These are phyloP conservation scores for Kazachstania taianensis DNA, from an alignment of 805 yeast species.

Conservation along the genomic window DNA sequence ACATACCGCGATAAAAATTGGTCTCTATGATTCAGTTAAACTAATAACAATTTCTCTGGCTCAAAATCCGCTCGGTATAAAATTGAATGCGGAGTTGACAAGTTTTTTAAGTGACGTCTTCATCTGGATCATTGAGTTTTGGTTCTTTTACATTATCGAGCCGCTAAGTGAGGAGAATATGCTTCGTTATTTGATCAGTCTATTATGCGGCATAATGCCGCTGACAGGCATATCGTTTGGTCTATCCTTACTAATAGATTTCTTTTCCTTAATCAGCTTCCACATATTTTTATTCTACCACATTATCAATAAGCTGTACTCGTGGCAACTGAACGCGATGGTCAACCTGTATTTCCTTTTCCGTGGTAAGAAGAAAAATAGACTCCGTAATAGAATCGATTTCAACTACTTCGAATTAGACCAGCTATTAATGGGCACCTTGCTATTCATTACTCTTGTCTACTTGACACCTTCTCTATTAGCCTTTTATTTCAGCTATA, in stretches of 20 bases:
- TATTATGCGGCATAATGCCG: constrained; percentile 34
- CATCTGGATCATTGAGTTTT: constrained; percentile 71
- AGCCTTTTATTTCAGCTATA: constrained; percentile 74
- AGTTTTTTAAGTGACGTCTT: constrained; percentile 77
- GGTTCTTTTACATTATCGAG: constrained; percentile 33
- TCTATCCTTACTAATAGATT: constrained; percentile 56
- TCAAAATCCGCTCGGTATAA: constrained; percentile 88
- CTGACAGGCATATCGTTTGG: constrained; percentile 60
- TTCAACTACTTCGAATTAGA: constrained; percentile 76
- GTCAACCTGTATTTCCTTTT: constrained; percentile 73
- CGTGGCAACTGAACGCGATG: constrained; percentile 60
- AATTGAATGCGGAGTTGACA: constrained; percentile 78
- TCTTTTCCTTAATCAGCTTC: constrained; percentile 48
- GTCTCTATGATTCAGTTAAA: constrained; percentile 35
- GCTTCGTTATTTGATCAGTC: constrained; percentile 23
- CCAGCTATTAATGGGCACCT: constrained; percentile 79
- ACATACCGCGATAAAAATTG: constrained; percentile 9
- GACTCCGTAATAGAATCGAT: constrained; percentile 77
- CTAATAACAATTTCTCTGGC: constrained; percentile 61
- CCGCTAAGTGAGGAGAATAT: constrained; percentile 14
- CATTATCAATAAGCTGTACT: constrained; percentile 69
- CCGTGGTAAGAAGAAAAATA: constrained; percentile 81
- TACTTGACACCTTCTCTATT: constrained; percentile 79
- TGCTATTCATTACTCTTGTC: constrained; percentile 68
- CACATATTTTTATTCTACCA: constrained; percentile 72